Percentiles rank a stretch among this genome's conserved stretches.
phyloP scores from a whole-genome alignment of 2,329 filamentous ascomycete genomes.

The Alternaria sp. region DNA sequence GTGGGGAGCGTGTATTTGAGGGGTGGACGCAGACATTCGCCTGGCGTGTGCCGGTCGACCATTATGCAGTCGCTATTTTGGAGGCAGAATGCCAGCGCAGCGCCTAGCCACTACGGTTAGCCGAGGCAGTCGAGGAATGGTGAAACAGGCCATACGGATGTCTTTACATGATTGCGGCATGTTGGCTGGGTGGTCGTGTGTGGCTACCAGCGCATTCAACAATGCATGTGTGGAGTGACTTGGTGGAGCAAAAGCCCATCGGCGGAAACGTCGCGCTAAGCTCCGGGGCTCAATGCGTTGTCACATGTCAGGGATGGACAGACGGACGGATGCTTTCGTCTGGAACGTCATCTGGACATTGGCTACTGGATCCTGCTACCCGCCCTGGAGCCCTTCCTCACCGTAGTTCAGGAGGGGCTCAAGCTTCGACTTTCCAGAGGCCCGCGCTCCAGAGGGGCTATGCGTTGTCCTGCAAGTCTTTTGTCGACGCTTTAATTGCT shows the following conservation, averaged over 20 bases:
- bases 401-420: slow-evolving; percentile 5
- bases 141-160: slow-evolving; percentile 72
- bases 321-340: background rate
- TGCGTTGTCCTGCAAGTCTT: slow-evolving; percentile 10
- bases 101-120: slow-evolving; percentile 64
- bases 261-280: slow-evolving; percentile 12
- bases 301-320: slow-evolving; percentile 30
- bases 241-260: slow-evolving; percentile 12
- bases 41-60: slow-evolving; percentile 83
- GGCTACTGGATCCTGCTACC: no score
- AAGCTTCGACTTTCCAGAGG: slow-evolving; percentile 9
- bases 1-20: slow-evolving; percentile 82
- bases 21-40: slow-evolving; percentile 87
- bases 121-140: background rate
- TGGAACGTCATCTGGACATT: slow-evolving; percentile 14
- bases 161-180: slow-evolving; percentile 99
- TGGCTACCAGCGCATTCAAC: slow-evolving; percentile 6
- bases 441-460: slow-evolving; percentile 15
- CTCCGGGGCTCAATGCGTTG: slow-evolving; percentile 15
- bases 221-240: slow-evolving; percentile 11
- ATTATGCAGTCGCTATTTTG: slow-evolving; percentile 97
- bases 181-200: slow-evolving; percentile 10
- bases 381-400: background rate
- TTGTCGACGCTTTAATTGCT: slow-evolving; percentile 8
- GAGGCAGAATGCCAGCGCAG: slow-evolving; percentile 91